Conservation (phyloP, 345 rosid genomes). For the Ceriops tagal region DNA sequence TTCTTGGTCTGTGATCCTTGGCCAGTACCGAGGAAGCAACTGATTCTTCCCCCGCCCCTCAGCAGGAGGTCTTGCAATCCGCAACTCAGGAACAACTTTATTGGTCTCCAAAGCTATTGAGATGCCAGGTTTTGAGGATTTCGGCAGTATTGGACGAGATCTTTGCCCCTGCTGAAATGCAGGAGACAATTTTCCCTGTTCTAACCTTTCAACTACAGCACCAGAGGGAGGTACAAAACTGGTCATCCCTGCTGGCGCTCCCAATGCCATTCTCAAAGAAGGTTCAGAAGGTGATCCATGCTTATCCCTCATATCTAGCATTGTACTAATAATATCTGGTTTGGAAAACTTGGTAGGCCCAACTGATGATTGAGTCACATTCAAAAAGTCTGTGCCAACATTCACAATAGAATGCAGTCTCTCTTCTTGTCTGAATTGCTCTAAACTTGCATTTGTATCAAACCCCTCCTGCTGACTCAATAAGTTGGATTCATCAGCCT, state of each 20-base stretch:
- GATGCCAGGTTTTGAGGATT: conserved; percentile 42
- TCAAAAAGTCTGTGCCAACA: conserved; percentile 31
- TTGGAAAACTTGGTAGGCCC: conserved; percentile 29
- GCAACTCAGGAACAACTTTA: conserved; percentile 43
- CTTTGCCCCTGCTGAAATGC: conserved; percentile 45
- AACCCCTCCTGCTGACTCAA: conserved; percentile 41
- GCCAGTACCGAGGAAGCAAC: conserved; percentile 96
- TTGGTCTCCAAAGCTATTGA: conserved; percentile 39
- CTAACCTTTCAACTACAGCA: conserved; percentile 45
- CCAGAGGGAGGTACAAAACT: conserved; percentile 37
- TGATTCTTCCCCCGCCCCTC: conserved; percentile 84
- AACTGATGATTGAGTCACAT: conserved; percentile 21
- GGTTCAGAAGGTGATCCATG: conserved; percentile 53
- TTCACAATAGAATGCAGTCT: conserved; percentile 32
- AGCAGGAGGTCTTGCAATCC: conserved; percentile 75
- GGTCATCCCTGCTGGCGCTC: conserved; percentile 37
- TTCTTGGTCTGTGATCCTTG: conserved; percentile 89
- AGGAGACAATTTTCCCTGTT: conserved; percentile 35
- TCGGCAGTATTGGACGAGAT: conserved; percentile 54
- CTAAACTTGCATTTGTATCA: conserved; percentile 33
- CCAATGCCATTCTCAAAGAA: conserved; percentile 59
- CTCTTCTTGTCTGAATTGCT: conserved; percentile 45
- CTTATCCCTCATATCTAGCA: conserved; percentile 47
- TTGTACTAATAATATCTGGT: conserved; percentile 35
- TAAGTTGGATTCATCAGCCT: conserved; percentile 43